Conservation (phyloP, 768 basidiomycete genomes). For the Pulveroboletus frians region DNA sequence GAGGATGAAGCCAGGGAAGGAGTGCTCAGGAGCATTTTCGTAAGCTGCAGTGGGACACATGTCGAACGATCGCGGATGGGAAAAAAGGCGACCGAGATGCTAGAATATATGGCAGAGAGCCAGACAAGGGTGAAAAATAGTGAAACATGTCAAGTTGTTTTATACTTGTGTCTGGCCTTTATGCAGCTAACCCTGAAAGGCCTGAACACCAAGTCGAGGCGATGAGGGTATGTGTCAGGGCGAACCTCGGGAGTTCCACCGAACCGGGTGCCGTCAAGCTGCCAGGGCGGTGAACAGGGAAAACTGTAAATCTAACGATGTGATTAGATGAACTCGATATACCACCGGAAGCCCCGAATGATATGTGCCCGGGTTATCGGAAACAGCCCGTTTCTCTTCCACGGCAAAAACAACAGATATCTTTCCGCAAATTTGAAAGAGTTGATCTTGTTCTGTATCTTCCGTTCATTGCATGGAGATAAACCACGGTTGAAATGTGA, state of each 20-base stretch:
- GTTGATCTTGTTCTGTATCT: not conserved
- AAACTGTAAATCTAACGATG: not conserved
- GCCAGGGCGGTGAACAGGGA: conserved; percentile 6
- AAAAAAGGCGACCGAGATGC: not conserved
- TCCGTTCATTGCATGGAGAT: not conserved
- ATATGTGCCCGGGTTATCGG: not conserved
- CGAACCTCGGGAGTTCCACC: not conserved
- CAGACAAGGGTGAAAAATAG: conserved; percentile 11
- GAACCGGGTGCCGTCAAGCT: not conserved
- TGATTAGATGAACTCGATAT: not conserved
- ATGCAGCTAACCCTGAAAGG: too few species aligned
- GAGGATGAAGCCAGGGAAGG: conserved; percentile 29
- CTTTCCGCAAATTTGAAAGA: too few species aligned
- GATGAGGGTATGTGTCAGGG: not conserved
- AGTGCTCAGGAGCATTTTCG: conserved; percentile 6
- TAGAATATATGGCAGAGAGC: conserved; percentile 13
- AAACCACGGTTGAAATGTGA: conserved; percentile 5
- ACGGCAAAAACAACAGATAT: not conserved
- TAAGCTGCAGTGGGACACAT: conserved; percentile 27
- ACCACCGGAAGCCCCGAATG: not conserved
- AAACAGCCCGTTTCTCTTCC: not conserved
- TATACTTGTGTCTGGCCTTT: conserved; percentile 20
- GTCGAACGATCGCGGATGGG: not conserved
- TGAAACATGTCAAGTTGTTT: conserved; percentile 22
- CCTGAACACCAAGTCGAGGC: not conserved